Evolutionary conservation across 2,329 filamentous ascomycete genomes (phyloP), one percentile per base, ranked within the genome.

Genomic region (Aaosphaeria arxii): DNA sequence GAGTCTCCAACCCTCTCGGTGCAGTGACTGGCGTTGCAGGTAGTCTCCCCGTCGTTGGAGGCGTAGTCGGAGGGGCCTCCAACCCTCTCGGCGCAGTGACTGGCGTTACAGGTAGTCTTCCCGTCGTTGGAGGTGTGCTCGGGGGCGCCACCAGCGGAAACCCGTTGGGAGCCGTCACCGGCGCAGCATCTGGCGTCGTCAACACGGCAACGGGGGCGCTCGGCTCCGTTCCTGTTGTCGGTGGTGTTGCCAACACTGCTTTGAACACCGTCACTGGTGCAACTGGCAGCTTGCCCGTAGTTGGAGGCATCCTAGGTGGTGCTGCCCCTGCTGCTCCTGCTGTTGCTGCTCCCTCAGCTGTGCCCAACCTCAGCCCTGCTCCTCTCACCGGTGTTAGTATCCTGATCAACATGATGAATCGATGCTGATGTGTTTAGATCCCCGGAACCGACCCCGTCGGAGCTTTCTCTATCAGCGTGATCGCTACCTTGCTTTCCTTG

Each of bases 401-500:
- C 11, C 43, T 45, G 9, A 36, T 29, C 17, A 30, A 17, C 41
- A 30, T 32, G 11, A 9, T 32, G 28, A 9, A 24, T n/a, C 9
- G 3, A 9, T 9, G 24, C 39, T 40, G 17, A 40, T 40, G 11
- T 17, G 7, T 11, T 30, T 30, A 53, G 51, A 43, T 58, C 39
- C 50, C 53, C 11, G 43, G 42, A 30, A 50, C 42, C 28, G 52
- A 56, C 24, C 54, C 54, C 3, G 42, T 58, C 31, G 50, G 50
- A 11, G 47, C 49, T n/a, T 46, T 59, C 42, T 52, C 52, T 24
- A 48, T 57, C 31, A 35, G 48, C 30, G 42, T 57, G 42, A 52
- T 59, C 38, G 49, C 54, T 6, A 52, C 47, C 36, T 48, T 59
- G 3, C 53, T 57, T 36, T 46, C 44, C 38, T 47, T 59, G 17